Evolutionary conservation across 345 rosid genomes (phyloP), one percentile per base, ranked within the genome.

Genomic region (Heritiera littoralis): DNA sequence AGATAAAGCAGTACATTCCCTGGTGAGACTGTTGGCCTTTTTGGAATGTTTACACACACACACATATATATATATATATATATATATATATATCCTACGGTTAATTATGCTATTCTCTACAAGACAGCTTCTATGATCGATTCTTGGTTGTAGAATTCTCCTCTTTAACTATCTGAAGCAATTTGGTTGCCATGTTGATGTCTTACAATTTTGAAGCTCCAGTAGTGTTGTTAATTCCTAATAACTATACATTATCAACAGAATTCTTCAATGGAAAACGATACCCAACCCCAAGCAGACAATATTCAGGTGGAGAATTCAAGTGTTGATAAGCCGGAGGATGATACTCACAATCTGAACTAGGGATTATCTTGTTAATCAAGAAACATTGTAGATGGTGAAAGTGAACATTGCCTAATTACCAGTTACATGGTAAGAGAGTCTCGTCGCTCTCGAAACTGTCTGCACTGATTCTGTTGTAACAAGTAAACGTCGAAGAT

Each of bases 21-120:
- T 17, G 66, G 84, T 86, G 43, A 76, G 72, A 51, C 46, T 7
- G 63, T 60, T 69, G 41, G 32, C 48, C 30, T 63, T 55, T 54
- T 52, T 1, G 1, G n/a, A 63, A n/a, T 56, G n/a, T 10, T 38
- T 40, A 17, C 4, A 4, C n/a, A n/a, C n/a, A n/a, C n/a, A n/a
- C n/a, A n/a, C n/a, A n/a, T n/a, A n/a, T n/a, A n/a, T n/a, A n/a
- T n/a, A n/a, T n/a, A n/a, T n/a, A n/a, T 15, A 49, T 70, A 46
- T 51, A 38, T 71, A 23, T 23, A 23, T 23, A 23, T 23, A 23
- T 23, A 23, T 23, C 28, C 28, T 23, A 23, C 28, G 28, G 28
- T 23, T 23, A 23, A 23, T 23, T 23, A 23, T 23, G 28, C 28
- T 23, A 23, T 23, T n/a, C 28, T 5, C 48, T 6, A 7, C 32